Conservation (phyloP, 2,329 filamentous ascomycete genomes). For the Colletotrichum tofieldiae region DNA sequence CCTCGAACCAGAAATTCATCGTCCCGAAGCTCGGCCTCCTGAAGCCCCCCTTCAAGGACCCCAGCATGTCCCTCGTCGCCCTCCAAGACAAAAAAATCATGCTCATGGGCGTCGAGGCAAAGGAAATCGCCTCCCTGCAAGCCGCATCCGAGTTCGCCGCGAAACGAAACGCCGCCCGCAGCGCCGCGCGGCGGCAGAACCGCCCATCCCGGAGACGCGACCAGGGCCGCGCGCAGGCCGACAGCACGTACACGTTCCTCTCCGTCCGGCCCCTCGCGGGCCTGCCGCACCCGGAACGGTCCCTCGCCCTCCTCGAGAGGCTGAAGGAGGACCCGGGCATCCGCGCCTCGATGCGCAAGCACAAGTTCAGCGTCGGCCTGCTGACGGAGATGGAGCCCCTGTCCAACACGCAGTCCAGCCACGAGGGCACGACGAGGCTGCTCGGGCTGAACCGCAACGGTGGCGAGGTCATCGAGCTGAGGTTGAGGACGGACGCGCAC, state of each 20-base stretch:
- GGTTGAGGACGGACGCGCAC: conserved; percentile 92
- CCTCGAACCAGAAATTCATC: conserved; percentile 78
- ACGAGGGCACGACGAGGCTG: conserved; percentile 81
- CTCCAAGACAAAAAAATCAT: conserved; percentile 73
- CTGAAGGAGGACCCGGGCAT: conserved; percentile 90
- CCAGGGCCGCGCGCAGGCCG: conserved; percentile 62
- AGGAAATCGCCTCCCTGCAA: conserved; percentile 71
- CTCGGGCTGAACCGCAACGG: conserved; percentile 89
- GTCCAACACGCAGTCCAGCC: conserved; percentile 79
- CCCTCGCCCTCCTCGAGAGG: conserved; percentile 79
- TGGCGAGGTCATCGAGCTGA: conserved; percentile 91
- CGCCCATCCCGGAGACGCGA: conserved; percentile 56
- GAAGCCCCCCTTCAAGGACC: conserved; percentile 75
- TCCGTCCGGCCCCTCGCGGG: conserved; percentile 82
- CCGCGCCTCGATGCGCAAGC: conserved; percentile 84
- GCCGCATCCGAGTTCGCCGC: conserved; percentile 65
- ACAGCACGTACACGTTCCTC: conserved; percentile 84
- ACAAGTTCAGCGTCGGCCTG: conserved; percentile 87
- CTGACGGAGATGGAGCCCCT: conserved; percentile 97
- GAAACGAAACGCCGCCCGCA: conserved; percentile 61
- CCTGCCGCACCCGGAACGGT: conserved; percentile 82
- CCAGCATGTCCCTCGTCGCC: conserved; percentile 63
- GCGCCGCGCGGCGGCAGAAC: conserved; percentile 51
- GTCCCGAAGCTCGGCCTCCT: conserved; percentile 76
- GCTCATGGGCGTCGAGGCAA: conserved; percentile 74